phyloP scores from a whole-genome alignment of 2,329 filamentous ascomycete genomes.

The Botrytis hyacinthi region DNA sequence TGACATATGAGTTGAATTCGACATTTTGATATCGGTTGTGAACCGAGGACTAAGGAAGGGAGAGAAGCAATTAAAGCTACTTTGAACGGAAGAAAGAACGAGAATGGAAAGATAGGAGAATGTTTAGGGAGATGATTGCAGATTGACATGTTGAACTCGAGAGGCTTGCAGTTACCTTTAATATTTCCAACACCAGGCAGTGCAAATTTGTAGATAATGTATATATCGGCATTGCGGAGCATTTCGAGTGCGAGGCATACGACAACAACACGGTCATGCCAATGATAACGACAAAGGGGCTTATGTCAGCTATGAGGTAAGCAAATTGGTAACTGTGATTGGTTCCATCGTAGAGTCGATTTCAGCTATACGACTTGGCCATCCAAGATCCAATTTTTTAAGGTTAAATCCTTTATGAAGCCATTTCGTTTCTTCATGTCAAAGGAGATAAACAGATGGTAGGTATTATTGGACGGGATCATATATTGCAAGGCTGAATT shows the following conservation, averaged over 20 bases:
- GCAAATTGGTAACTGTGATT: not conserved
- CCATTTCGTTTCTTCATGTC: not conserved
- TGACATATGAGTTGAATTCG: constrained; percentile 2
- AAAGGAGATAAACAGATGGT: not conserved
- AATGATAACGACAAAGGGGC: not conserved
- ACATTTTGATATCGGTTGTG: not conserved
- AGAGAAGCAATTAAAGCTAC: too few relatives aligned
- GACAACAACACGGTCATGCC: constrained; percentile 1
- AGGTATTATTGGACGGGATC: not conserved
- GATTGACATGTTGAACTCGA: not conserved
- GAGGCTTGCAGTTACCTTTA: not conserved
- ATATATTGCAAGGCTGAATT: not conserved
- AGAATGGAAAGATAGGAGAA: not conserved
- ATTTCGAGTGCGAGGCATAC: not conserved
- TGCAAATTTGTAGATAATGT: not conserved
- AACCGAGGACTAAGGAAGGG: not conserved
- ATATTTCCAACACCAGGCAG: constrained; percentile 4
- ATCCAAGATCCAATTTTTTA: not conserved
- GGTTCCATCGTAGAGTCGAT: not conserved
- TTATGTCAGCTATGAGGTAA: not conserved
- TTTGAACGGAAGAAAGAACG: not conserved
- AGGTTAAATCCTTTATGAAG: not conserved
- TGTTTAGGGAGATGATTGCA: not conserved
- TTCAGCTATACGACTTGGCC: not conserved
- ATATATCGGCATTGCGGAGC: not conserved